A percentile compares a stretch with the other conserved stretches of the same genome.
phyloP scores from a whole-genome alignment of 2,329 filamentous ascomycete species.

The Penicillium sumatraense region DNA sequence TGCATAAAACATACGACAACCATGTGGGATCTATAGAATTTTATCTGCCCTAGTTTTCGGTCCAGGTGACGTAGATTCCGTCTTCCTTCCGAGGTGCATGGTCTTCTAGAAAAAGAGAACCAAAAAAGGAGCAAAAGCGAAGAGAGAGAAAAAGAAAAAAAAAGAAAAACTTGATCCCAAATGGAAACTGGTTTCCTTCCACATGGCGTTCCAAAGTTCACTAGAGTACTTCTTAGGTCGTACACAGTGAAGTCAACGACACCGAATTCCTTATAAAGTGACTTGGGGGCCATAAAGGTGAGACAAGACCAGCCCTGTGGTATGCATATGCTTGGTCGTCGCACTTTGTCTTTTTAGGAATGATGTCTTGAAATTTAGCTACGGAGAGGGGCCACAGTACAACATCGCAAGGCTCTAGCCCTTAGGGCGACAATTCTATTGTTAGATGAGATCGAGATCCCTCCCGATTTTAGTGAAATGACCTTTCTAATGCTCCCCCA shows the following conservation, averaged over 20 bases:
- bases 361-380: background rate
- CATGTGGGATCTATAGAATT: background rate
- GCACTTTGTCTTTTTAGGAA: background rate
- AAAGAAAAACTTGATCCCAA: background rate
- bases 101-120: background rate
- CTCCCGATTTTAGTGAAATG: background rate
- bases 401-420: background rate
- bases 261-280: background rate
- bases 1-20: background rate
- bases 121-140: too few species aligned
- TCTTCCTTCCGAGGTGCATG: background rate
- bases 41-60: background rate
- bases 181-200: background rate
- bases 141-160: too few species aligned
- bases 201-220: constrained; percentile 1
- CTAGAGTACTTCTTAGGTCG: too few species aligned
- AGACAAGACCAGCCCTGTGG: background rate
- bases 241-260: background rate
- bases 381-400: background rate
- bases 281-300: background rate
- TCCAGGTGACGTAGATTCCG: background rate
- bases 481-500: background rate
- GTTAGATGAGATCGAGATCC: background rate
- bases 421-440: background rate
- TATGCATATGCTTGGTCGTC: background rate